Percentiles rank a stretch among this genome's conserved stretches.
phyloP scores from a whole-genome alignment of 169 alveolate species.

The Eimeria sp. region DNA sequence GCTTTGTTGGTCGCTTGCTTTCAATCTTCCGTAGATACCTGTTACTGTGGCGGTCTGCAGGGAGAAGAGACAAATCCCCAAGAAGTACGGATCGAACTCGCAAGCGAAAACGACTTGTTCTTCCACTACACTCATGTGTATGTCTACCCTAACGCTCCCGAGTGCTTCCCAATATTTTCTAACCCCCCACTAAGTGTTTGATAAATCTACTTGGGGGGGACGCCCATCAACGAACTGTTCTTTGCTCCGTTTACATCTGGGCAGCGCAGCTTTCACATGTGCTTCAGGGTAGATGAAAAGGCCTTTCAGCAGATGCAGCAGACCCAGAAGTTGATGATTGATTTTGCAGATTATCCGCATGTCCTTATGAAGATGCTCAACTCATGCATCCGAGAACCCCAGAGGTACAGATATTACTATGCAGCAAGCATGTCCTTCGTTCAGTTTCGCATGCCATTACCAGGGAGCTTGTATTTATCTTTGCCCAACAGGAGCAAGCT shows the following conservation, averaged over 20 bases:
- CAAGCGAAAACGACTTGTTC: constrained; percentile 97
- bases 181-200: neutral
- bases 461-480: neutral
- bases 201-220: neutral
- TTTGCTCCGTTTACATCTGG: neutral
- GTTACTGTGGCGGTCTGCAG: constrained; percentile 69
- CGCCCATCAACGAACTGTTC: neutral
- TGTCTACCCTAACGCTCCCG: neutral
- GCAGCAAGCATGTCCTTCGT: neutral
- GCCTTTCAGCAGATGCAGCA: constrained; percentile 93
- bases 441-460: neutral
- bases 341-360: constrained; percentile 93
- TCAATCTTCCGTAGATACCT: neutral
- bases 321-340: constrained; percentile 95
- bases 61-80: constrained; percentile 92
- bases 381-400: constrained; percentile 97
- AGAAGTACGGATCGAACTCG: constrained; percentile 93
- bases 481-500: neutral
- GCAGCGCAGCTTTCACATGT: neutral
- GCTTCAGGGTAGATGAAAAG: constrained; percentile 90
- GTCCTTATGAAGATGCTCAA: constrained; percentile 96
- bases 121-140: constrained; percentile 95
- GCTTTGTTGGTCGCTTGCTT: neutral
- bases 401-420: constrained; percentile 83
- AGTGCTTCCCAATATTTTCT: neutral